Evolutionary conservation across 768 basidiomycete genomes (phyloP).

Genomic region (Exidia glandulosa): DNA sequence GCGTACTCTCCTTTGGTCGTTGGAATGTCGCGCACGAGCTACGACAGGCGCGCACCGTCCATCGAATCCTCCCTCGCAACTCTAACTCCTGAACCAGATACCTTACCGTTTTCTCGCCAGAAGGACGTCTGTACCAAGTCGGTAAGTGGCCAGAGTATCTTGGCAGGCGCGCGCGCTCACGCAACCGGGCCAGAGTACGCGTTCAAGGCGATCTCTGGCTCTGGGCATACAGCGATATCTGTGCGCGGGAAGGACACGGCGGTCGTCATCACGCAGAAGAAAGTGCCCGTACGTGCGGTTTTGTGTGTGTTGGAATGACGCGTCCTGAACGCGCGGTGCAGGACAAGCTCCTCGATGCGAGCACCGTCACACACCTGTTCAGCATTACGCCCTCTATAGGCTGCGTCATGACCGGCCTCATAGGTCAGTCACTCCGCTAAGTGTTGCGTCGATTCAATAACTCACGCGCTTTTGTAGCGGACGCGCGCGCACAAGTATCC

Average conservation of each 20-base stretch:
- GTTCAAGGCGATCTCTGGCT: constrained; percentile 97
- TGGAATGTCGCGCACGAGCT: constrained; percentile 84
- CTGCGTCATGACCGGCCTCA: constrained; percentile 95
- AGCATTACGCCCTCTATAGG: constrained; percentile 94
- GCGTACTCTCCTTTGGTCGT: neutral
- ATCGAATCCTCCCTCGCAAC: neutral
- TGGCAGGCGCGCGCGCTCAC: neutral
- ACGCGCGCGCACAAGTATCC: constrained; percentile 80
- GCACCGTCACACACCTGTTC: constrained; percentile 90
- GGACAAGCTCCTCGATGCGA: constrained; percentile 96
- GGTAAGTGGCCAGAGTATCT: constrained; percentile 66
- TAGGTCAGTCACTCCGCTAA: constrained; percentile 50
- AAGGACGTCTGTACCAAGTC: constrained; percentile 97
- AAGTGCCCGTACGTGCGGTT: constrained; percentile 71
- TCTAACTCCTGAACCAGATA: constrained; percentile 40
- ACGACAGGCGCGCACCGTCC: constrained; percentile 54
- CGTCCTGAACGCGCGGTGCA: constrained; percentile 20
- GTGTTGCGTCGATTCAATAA: constrained; percentile 25
- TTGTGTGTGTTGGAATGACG: constrained; percentile 25
- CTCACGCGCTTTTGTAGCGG: constrained; percentile 40
- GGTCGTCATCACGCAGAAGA: constrained; percentile 96
- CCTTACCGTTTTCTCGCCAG: constrained; percentile 93
- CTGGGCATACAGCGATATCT: constrained; percentile 87
- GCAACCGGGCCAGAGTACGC: constrained; percentile 67
- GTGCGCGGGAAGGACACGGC: constrained; percentile 90